phyloP scores from a whole-genome alignment of 805 yeast species.

The Saccharomycopsis selenospora region DNA sequence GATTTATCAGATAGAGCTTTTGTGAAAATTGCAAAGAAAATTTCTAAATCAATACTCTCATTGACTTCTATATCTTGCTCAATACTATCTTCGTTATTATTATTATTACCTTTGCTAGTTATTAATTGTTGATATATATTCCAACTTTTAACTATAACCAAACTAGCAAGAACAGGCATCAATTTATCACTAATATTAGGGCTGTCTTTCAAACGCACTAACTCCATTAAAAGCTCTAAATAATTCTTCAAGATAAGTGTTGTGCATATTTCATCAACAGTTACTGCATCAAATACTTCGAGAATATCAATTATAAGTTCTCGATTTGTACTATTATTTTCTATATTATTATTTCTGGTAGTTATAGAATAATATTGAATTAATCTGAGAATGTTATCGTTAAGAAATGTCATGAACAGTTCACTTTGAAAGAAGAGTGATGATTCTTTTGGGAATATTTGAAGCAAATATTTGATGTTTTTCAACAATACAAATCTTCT shows the following conservation, averaged over 20 bases:
- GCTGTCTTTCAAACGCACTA: not conserved
- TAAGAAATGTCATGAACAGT: constrained; percentile 12
- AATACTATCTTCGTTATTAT: no score
- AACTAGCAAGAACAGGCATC: constrained; percentile 9
- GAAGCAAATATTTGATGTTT: constrained; percentile 11
- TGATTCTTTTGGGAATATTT: constrained; percentile 10
- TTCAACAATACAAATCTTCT: constrained; percentile 8
- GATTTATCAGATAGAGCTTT: not conserved
- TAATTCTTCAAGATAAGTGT: constrained; percentile 10
- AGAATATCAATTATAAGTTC: constrained; percentile 6
- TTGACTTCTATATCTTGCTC: not conserved
- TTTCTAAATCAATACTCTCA: not conserved
- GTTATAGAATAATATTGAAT: not conserved
- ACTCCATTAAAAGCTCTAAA: constrained; percentile 7
- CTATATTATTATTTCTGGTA: not conserved
- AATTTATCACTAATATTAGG: not conserved
- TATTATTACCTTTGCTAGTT: not conserved
- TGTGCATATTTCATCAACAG: constrained; percentile 12
- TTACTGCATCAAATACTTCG: constrained; percentile 12
- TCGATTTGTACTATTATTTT: not conserved
- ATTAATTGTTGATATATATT: constrained; percentile 14
- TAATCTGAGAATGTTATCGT: constrained; percentile 8
- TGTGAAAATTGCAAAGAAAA: not conserved
- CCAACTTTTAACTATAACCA: constrained; percentile 19
- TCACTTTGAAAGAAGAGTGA: constrained; percentile 11